phyloP scores from a whole-genome alignment of 352 stramenopile genomes.

The Blastocystis sp. region DNA sequence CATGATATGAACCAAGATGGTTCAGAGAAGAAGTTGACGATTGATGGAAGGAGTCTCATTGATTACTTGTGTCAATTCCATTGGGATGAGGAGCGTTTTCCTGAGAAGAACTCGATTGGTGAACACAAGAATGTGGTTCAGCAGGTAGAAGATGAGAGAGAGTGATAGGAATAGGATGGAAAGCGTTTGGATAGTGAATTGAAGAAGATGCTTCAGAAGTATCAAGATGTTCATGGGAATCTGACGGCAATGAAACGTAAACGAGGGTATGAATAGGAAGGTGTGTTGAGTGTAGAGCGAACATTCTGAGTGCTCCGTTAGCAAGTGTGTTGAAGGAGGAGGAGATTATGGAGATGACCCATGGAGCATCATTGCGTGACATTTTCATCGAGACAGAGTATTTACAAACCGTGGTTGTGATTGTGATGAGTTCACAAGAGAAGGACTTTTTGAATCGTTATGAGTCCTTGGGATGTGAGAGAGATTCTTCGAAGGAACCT shows the following conservation, averaged over 20 bases:
- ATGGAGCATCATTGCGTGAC: neutral
- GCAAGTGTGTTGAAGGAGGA: neutral
- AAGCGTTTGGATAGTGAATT: neutral
- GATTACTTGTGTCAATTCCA: neutral
- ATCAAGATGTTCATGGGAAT: constrained; percentile 21
- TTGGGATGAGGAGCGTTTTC: neutral
- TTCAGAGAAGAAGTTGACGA: neutral
- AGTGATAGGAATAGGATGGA: neutral
- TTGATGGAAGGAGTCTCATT: neutral
- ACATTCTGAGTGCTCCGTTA: neutral
- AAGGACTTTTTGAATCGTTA: constrained; percentile 4
- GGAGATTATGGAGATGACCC: constrained; percentile 9
- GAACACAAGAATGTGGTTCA: constrained; percentile 14
- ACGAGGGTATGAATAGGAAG: neutral
- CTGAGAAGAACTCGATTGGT: neutral
- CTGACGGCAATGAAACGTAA: neutral
- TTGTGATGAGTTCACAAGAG: neutral
- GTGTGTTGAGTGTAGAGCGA: neutral
- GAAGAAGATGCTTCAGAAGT: constrained; percentile 34
- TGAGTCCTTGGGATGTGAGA: neutral
- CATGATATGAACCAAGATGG: constrained; percentile 5
- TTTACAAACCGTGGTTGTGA: constrained; percentile 3
- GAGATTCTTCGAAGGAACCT: too few species aligned
- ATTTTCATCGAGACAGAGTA: constrained; percentile 10
- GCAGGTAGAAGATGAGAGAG: neutral